A percentile compares a stretch with the other conserved stretches of the same genome.
These are phyloP conservation scores for Arabidopsis hybrid DNA, from an alignment of 441 rosid species.

Conservation along the genomic window DNA sequence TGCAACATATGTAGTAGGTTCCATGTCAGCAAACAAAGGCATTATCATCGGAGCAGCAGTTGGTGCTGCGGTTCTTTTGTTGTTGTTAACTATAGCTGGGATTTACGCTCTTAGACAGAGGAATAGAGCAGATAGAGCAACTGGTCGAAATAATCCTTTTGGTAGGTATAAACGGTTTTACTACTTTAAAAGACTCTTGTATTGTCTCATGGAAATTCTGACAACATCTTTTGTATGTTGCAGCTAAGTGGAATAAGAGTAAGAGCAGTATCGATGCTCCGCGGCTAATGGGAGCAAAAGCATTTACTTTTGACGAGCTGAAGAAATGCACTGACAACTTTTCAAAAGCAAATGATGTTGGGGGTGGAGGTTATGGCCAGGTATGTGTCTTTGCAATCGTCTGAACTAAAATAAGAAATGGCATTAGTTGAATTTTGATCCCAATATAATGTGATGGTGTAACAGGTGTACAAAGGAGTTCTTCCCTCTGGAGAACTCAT, in stretches of 20 bases:
- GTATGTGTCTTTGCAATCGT: conserved; percentile 38
- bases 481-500: conserved; percentile 66
- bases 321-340: conserved; percentile 69
- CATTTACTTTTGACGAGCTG: conserved; percentile 79
- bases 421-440: neutral
- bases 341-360: conserved; percentile 63
- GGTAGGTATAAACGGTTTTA: conserved; percentile 49
- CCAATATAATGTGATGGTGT: neutral
- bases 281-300: conserved; percentile 71
- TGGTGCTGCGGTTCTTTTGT: conserved; percentile 57
- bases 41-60: conserved; percentile 66
- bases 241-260: conserved; percentile 67
- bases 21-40: conserved; percentile 50
- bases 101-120: conserved; percentile 69
- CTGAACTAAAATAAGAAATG: neutral
- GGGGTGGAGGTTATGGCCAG: conserved; percentile 93
- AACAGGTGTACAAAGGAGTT: conserved; percentile 79
- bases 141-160: conserved; percentile 62
- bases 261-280: conserved; percentile 64
- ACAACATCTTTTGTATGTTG: conserved; percentile 29
- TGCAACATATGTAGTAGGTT: conserved; percentile 22
- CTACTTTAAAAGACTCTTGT: neutral
- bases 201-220: neutral
- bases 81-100: conserved; percentile 65
- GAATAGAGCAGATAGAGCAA: conserved; percentile 71